These are phyloP conservation scores for Mortierella hygrophila DNA, from an alignment of 192 early-diverging fungal species.

Conservation along the genomic window DNA sequence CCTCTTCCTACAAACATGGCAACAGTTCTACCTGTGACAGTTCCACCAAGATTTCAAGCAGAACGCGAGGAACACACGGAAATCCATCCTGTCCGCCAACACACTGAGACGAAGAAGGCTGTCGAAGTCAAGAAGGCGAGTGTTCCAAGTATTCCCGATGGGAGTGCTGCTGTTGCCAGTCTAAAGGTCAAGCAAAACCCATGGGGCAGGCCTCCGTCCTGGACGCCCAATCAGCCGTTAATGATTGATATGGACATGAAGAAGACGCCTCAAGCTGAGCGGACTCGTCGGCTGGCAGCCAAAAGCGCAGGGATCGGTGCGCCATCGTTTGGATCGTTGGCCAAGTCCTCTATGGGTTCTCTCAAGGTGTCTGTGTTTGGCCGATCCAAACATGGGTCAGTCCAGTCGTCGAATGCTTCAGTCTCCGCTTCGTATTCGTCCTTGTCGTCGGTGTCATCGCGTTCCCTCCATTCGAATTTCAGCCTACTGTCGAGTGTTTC, in stretches of 20 bases:
- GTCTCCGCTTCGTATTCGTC: slow-evolving; percentile 16
- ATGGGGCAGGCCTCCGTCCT: slow-evolving; percentile 53
- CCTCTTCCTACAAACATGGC: not conserved
- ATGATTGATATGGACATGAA: slow-evolving; percentile 44
- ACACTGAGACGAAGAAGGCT: not conserved
- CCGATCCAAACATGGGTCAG: not conserved
- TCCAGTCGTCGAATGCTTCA: slow-evolving; percentile 5
- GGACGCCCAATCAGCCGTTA: slow-evolving; percentile 42
- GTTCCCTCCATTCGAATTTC: slow-evolving; percentile 14
- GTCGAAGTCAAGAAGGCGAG: not conserved
- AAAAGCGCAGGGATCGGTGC: not conserved
- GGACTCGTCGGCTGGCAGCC: not conserved
- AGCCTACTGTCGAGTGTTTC: slow-evolving; percentile 5
- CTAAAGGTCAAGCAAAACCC: slow-evolving; percentile 16
- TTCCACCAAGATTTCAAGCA: not conserved
- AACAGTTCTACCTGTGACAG: not conserved
- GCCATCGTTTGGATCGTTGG: slow-evolving; percentile 2
- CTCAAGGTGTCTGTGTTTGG: slow-evolving; percentile 51
- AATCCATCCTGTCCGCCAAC: not conserved
- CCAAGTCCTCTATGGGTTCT: slow-evolving; percentile 20
- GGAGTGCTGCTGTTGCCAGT: not conserved
- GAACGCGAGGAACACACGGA: not conserved
- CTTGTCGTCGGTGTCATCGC: slow-evolving; percentile 16
- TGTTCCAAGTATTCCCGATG: not conserved
- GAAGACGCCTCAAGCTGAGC: slow-evolving; percentile 12